Percentiles rank a stretch among this genome's conserved stretches.
Conservation (phyloP, 495 filamentous ascomycete genomes). For the Penicillium cosmopolitanum region DNA sequence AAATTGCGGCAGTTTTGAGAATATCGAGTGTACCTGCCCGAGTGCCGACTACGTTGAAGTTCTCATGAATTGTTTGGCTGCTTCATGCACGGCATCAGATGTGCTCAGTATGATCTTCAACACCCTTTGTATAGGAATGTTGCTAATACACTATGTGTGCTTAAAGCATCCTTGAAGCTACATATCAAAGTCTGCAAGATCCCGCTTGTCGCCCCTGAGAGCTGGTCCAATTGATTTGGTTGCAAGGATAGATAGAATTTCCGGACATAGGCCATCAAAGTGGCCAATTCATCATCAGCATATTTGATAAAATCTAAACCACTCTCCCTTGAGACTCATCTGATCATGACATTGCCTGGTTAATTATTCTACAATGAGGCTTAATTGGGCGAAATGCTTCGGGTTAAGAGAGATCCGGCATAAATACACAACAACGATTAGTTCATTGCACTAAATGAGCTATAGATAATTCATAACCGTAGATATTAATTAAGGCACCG, state of each 20-base stretch:
- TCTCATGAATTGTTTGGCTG: constrained; percentile 6
- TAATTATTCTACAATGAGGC: too few relatives aligned
- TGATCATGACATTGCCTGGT: too few relatives aligned
- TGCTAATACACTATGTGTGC: not conserved
- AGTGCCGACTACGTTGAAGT: constrained; percentile 4
- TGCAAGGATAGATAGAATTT: not conserved
- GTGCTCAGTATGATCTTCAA: not conserved
- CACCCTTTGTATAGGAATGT: not conserved
- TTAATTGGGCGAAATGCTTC: too few relatives aligned
- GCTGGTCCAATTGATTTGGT: constrained; percentile 4
- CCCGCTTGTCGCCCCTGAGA: not conserved
- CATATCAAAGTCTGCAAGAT: constrained; percentile 6
- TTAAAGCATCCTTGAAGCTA: not conserved
- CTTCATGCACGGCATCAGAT: not conserved
- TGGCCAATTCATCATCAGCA: too few relatives aligned
- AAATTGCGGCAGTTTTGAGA: not conserved
- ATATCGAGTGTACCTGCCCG: not conserved
- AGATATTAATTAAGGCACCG: too few relatives aligned
- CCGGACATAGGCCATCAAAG: too few relatives aligned
- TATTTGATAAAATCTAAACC: too few relatives aligned
- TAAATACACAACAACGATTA: too few relatives aligned
- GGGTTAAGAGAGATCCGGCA: too few relatives aligned
- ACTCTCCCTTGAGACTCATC: too few relatives aligned
- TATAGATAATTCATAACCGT: too few relatives aligned
- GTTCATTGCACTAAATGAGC: too few relatives aligned